phyloP scores from a whole-genome alignment of 805 yeast species.

The Maudiozyma serrabonitensis region DNA sequence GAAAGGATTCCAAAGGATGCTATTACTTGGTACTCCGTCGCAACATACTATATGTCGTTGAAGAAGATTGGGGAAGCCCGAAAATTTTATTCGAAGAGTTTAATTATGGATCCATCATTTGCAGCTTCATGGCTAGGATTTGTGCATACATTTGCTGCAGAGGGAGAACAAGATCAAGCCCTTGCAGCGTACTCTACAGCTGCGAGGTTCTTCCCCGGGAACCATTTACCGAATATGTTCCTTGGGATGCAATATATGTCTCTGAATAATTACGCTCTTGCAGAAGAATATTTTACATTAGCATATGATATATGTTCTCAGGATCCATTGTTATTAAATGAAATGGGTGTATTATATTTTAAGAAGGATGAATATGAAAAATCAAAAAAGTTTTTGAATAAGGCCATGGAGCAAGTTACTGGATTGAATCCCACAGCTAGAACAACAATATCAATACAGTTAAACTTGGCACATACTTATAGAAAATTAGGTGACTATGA shows the following conservation, averaged over 20 bases:
- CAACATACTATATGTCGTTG: slow-evolving; percentile 74
- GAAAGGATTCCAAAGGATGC: slow-evolving; percentile 74
- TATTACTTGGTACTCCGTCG: slow-evolving; percentile 88
- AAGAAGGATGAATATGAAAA: slow-evolving; percentile 56
- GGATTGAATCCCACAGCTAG: slow-evolving; percentile 66
- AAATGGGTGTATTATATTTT: slow-evolving; percentile 84
- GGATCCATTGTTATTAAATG: slow-evolving; percentile 85
- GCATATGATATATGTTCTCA: slow-evolving; percentile 69
- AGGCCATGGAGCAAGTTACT: slow-evolving; percentile 62
- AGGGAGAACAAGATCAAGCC: slow-evolving; percentile 99
- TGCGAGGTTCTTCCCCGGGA: slow-evolving; percentile 80
- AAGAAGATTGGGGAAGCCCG: slow-evolving; percentile 74
- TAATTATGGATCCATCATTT: slow-evolving; percentile 77
- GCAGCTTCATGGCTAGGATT: slow-evolving; percentile 98
- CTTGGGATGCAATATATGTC: slow-evolving; percentile 94
- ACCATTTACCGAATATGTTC: slow-evolving; percentile 80
- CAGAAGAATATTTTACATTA: slow-evolving; percentile 75
- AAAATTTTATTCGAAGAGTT: slow-evolving; percentile 78
- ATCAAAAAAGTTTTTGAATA: slow-evolving; percentile 62
- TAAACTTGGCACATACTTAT: slow-evolving; percentile 84
- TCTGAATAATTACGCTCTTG: slow-evolving; percentile 70
- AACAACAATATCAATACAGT: slow-evolving; percentile 77
- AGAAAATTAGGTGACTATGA: slow-evolving; percentile 52
- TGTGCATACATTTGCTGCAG: slow-evolving; percentile 95
- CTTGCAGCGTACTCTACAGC: slow-evolving; percentile 95